phyloP scores from a whole-genome alignment of 2,329 filamentous ascomycete genomes.

The Exophiala calicioides region DNA sequence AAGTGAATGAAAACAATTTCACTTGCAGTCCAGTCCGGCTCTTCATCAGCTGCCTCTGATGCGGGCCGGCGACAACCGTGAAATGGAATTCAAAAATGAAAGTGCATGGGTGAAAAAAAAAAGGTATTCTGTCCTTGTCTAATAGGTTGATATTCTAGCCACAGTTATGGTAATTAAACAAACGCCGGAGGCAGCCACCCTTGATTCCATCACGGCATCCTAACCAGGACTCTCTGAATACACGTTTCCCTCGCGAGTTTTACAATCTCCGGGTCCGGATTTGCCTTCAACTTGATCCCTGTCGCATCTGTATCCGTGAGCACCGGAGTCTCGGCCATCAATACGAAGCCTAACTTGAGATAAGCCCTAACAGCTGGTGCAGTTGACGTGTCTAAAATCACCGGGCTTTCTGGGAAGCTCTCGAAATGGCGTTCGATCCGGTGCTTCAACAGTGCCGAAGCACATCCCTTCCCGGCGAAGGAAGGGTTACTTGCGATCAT shows the following conservation, averaged over 20 bases:
- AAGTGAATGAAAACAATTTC: no score
- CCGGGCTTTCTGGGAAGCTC: conserved; percentile 15
- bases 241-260: conserved; percentile 16
- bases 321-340: conserved; percentile 16
- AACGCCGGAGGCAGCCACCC: no score
- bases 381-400: conserved; percentile 23
- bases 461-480: conserved; percentile 16
- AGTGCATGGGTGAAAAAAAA: no score
- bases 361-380: conserved; percentile 15
- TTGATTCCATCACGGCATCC: conserved; percentile 2
- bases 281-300: conserved; percentile 13
- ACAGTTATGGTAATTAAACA: no score
- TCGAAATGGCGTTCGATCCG: conserved; percentile 19
- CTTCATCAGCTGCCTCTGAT: no score
- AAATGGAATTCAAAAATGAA: no score
- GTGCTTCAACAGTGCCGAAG: conserved; percentile 16
- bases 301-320: conserved; percentile 18
- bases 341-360: conserved; percentile 16
- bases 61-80: no score
- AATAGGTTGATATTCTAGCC: no score
- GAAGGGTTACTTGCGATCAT: conserved; percentile 22
- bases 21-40: no score
- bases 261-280: conserved; percentile 11
- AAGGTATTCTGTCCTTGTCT: no score
- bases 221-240: conserved; percentile 22